Conservation (phyloP, 129 eudicot genomes). For the Gnaphalium uliginosum region DNA sequence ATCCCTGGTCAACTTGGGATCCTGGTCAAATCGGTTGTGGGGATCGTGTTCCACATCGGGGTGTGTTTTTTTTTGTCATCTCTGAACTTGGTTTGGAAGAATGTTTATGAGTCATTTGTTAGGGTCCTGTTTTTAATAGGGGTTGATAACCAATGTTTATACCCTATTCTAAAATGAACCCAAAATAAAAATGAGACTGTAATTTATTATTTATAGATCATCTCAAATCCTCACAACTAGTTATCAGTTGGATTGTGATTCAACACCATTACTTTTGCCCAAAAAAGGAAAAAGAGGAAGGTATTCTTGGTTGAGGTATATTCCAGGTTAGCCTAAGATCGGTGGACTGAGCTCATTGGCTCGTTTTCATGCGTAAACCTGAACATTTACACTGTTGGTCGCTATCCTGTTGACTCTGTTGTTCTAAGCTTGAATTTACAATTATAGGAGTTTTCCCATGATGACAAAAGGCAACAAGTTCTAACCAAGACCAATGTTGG, state of each 20-base stretch:
- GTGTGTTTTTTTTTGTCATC: no score
- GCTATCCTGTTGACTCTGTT: not conserved
- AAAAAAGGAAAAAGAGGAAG: not conserved
- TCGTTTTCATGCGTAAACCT: no score
- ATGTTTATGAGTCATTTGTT: no score
- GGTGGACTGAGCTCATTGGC: no score
- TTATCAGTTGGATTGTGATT: not conserved
- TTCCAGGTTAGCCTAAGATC: no score
- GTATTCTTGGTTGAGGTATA: no score
- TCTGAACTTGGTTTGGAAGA: no score
- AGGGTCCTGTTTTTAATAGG: no score
- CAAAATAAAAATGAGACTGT: not conserved
- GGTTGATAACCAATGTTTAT: not conserved
- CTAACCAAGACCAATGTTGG: not conserved
- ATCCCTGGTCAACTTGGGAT: no score
- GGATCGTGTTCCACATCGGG: no score
- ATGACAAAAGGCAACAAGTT: not conserved
- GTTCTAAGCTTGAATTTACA: not conserved
- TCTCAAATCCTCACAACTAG: not conserved
- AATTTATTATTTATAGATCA: not conserved
- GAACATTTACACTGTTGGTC: no score
- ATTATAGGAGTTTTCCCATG: not conserved
- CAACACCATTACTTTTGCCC: not conserved
- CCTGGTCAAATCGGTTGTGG: no score
- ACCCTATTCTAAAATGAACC: not conserved